phyloP scores from a whole-genome alignment of 768 basidiomycete genomes.

The Pholiota microspora region DNA sequence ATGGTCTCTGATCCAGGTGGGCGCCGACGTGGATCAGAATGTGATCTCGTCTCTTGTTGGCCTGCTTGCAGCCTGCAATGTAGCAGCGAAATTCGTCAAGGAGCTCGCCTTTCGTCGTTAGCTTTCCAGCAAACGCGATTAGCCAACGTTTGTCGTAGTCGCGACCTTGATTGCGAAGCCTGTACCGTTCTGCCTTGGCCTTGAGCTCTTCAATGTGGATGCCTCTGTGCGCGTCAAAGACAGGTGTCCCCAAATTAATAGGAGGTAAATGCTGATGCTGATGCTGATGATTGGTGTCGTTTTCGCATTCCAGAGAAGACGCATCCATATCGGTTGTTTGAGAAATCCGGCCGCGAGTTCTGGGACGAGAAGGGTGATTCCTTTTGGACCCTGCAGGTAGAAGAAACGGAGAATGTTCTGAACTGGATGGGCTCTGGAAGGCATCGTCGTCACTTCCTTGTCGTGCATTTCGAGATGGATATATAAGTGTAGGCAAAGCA shows the following conservation, averaged over 20 bases:
- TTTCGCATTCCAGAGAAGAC: conserved; percentile 9
- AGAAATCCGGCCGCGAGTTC: conserved; percentile 22
- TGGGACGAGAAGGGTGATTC: conserved; percentile 14
- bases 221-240: conserved; percentile 65
- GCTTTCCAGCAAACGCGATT: conserved; percentile 63
- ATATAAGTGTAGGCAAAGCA: not conserved
- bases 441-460: conserved; percentile 28
- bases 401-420: conserved; percentile 26
- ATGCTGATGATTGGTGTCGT: conserved; percentile 14
- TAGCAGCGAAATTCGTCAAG: conserved; percentile 68
- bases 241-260: conserved; percentile 45
- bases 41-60: conserved; percentile 72
- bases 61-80: conserved; percentile 60
- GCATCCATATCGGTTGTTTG: conserved; percentile 12
- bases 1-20: conserved; percentile 68
- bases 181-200: conserved; percentile 53
- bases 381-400: conserved; percentile 16
- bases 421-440: conserved; percentile 27
- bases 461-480: not conserved
- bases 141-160: conserved; percentile 69
- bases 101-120: conserved; percentile 55
- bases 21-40: conserved; percentile 74
- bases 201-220: conserved; percentile 53
- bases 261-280: too few species aligned
- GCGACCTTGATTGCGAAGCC: conserved; percentile 47